These are phyloP conservation scores for Heterobasidion occidentale DNA, from an alignment of 1,284 basidiomycete species.

Conservation along the genomic window DNA sequence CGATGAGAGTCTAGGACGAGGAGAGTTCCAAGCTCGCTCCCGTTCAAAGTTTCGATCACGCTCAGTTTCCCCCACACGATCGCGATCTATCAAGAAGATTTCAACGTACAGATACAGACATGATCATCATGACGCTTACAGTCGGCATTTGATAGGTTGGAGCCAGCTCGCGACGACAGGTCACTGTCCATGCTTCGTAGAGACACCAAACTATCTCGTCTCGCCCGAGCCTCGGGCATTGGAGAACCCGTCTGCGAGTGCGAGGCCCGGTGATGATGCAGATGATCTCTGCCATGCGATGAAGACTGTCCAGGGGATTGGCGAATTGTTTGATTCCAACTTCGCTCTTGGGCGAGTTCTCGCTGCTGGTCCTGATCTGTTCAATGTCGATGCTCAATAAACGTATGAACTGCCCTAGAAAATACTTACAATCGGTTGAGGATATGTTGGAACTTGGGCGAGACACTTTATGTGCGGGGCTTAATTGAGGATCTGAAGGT, in stretches of 20 bases:
- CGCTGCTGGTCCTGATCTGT: neutral
- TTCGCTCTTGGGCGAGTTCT: neutral
- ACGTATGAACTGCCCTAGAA: neutral
- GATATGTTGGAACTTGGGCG: slow-evolving; percentile 15
- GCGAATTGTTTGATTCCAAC: neutral
- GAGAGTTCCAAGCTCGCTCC: slow-evolving; percentile 47
- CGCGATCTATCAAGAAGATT: slow-evolving; percentile 27
- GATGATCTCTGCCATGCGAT: slow-evolving; percentile 7
- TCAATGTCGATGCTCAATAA: neutral
- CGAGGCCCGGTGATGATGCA: slow-evolving; percentile 13
- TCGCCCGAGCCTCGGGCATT: slow-evolving; percentile 8
- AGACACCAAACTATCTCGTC: slow-evolving; percentile 3
- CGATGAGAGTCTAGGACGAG: slow-evolving; percentile 13
- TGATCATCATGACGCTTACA: slow-evolving; percentile 26
- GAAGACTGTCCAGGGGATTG: slow-evolving; percentile 1
- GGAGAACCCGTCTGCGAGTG: slow-evolving; percentile 12
- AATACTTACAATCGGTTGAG: slow-evolving; percentile 10
- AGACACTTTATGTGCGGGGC: slow-evolving; percentile 14
- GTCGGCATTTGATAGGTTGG: slow-evolving; percentile 14
- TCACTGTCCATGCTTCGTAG: slow-evolving; percentile 7
- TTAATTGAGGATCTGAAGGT: too few species aligned
- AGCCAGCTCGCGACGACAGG: slow-evolving; percentile 10
- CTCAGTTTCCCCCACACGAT: slow-evolving; percentile 33
- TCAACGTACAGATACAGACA: neutral
- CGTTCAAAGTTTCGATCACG: slow-evolving; percentile 34